Evolutionary conservation across 768 basidiomycete species (phyloP), one percentile per base, ranked within the genome.

Genomic region (Dentipellis fragilis): DNA sequence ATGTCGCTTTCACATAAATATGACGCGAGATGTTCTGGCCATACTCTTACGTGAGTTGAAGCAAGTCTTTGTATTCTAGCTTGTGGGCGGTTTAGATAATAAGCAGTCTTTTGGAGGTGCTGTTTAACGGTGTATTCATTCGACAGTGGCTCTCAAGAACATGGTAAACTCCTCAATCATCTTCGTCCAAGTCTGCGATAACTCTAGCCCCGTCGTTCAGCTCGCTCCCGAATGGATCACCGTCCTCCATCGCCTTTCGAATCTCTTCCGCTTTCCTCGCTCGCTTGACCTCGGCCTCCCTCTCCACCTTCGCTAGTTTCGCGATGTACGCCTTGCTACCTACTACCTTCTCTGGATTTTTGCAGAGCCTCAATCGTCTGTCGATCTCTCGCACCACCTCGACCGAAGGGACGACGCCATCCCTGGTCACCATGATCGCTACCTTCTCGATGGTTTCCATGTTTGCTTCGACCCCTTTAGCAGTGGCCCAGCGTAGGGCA

Each of bases 261-360:
- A 68, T 77, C 17, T 61, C 67, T 57, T 71, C 73, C 3, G 73
- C 73, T 58, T 75, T 76, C 47, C 66, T 70, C 51, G 56, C 57
- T 55, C 89, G 74, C 67, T 88, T 92, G 57, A 79, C 80, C 58
- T 81, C 81, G 1, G 83, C 84, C 63, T 77, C 79, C 54, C 73
- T 79, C 62, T 89, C 88, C 55, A 84, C 82, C 61, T 83, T 84
- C n/a, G 75, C 80, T 60, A 81, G 83, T 66, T 82, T 84, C 19
- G 80, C 79, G 22, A 84, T 67, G 67, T 87, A 93, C 2, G 89
- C 87, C 58, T 81, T 85, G 59, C 84, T 95, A n/a, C 93, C 93
- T 11, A 84, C 82, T 5, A 95, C 85, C 69, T 94, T 96, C 69
- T 95, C 93, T 4, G 96, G 96, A 64, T 99, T 98, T 67, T 93